Evolutionary conservation across 257 asterid species (phyloP).

Genomic region (Thymus quinquecostatus): DNA sequence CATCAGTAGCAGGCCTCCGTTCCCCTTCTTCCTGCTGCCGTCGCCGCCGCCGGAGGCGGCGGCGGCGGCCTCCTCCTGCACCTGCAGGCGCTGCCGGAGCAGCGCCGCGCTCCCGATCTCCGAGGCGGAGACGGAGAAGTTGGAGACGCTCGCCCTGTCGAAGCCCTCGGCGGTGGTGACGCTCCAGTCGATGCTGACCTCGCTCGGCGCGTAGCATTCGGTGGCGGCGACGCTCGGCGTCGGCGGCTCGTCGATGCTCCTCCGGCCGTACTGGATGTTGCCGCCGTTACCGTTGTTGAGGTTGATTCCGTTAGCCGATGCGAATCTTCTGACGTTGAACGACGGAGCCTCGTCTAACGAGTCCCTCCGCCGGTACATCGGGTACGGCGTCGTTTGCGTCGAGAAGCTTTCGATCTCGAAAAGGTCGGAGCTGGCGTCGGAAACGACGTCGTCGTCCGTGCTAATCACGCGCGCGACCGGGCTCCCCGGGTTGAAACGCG

Average conservation of each 20-base stretch:
- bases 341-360: conserved; percentile 63
- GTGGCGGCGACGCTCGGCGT: conserved; percentile 74
- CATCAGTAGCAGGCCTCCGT: conserved; percentile 57
- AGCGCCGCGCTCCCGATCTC: conserved; percentile 48
- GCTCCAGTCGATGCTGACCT: conserved; percentile 88
- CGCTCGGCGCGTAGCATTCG: conserved; percentile 90
- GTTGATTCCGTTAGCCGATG: conserved; percentile 26
- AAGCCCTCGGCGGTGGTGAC: conserved; percentile 89
- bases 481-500: conserved; percentile 44
- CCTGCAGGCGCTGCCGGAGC: conserved; percentile 34
- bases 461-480: conserved; percentile 44
- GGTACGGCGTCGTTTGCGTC: conserved; percentile 60
- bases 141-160: conserved; percentile 62
- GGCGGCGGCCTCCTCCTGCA: conserved; percentile 29
- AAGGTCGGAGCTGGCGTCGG: conserved; percentile 89
- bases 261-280: conserved; percentile 29
- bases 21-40: conserved; percentile 39
- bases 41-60: conserved; percentile 22
- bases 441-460: conserved; percentile 59
- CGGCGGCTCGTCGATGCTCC: conserved; percentile 62
- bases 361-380: conserved; percentile 58
- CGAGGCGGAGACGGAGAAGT: conserved; percentile 57
- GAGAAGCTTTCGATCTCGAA: conserved; percentile 90
- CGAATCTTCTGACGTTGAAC: conserved; percentile 47
- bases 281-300: background rate